Evolutionary conservation across 306 rosid genomes (phyloP).

Genomic region (Astragalus glycyphyllos): DNA sequence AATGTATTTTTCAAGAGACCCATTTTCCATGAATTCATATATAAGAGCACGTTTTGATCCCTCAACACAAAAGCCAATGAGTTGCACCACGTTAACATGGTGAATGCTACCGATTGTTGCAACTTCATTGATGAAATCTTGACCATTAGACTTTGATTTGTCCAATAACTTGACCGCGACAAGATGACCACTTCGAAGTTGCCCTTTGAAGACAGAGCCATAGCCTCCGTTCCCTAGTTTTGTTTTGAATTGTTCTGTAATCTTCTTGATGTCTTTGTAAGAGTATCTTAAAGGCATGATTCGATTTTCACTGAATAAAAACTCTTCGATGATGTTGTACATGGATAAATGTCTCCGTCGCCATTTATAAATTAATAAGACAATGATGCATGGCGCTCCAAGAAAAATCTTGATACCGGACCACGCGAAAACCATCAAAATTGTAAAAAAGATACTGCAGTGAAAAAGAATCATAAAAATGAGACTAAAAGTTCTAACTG

Average conservation of each 20-base stretch:
- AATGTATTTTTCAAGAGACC: slow-evolving; percentile 17
- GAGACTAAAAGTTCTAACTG: no score
- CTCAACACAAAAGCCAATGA: no score
- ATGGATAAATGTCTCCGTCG: no score
- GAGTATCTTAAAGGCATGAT: slow-evolving; percentile 39
- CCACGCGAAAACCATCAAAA: no score
- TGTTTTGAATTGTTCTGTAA: slow-evolving; percentile 4
- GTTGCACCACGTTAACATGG: no score
- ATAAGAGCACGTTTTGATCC: no score
- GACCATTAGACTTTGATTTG: slow-evolving; percentile 33
- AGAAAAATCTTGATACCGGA: no score
- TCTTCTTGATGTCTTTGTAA: slow-evolving; percentile 35
- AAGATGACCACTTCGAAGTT: slow-evolving; percentile 36
- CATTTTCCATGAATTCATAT: not conserved
- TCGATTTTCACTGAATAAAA: slow-evolving; percentile 14
- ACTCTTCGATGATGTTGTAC: slow-evolving; percentile 26
- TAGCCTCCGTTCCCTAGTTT: slow-evolving; percentile 39
- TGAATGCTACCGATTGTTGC: no score
- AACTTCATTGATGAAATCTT: slow-evolving; percentile 39
- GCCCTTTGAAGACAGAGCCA: slow-evolving; percentile 36
- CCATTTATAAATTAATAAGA: no score
- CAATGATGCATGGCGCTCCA: no score
- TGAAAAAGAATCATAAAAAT: no score
- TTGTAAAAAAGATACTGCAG: no score
- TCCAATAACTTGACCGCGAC: slow-evolving; percentile 39